Evolutionary conservation across 2,329 filamentous ascomycete species (phyloP), one percentile per base, ranked within the genome.

Genomic region (Phoma sp.): DNA sequence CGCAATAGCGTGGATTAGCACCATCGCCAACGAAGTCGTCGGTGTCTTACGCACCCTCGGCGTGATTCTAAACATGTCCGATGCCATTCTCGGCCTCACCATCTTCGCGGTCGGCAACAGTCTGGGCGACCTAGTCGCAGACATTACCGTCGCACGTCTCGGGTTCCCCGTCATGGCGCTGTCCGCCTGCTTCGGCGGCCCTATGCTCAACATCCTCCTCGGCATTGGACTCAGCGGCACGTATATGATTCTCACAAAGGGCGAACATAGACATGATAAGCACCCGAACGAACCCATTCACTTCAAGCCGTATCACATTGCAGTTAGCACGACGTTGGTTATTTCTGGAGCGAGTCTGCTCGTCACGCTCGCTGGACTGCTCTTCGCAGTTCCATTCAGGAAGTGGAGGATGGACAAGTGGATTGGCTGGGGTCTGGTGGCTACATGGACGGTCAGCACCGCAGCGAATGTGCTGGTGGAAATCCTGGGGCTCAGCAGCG

Each of bases 61-160:
- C 7, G 90, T 98, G 25, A 91, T 99, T 43, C 80, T 96, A 50
- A 88, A 90, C 68, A 99, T 99, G 71, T 95, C 90, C 14, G 95
- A 99, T 75, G 95, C 95, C 4, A 91, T 99, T 59, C 83, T 99
- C 10, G 95, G 95, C 1, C 83, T 99, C 45, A 99, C 95, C 14
- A 88, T 99, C 48, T 99, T 99, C 73, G 95, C 95, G 2, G 92
- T 97, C 28, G 95, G 95, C 23, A 99, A 99, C 76, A 96, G 91
- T 7, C 83, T 98, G 7, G 93, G 95, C 30, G 95, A 99, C 68
- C 81, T 99, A 14, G 92, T 99, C 9, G 93, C 95, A 14, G 90
- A 99, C 72, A 90, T 98, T 47, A 99, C 95, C 0, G 90, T 99
- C 30, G 95, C 95, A 4, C 86, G 91, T 28, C 85, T 99, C 2